Evolutionary conservation across 164 flowering plant species (phyloP).

Genomic region (Vitis riparia): DNA sequence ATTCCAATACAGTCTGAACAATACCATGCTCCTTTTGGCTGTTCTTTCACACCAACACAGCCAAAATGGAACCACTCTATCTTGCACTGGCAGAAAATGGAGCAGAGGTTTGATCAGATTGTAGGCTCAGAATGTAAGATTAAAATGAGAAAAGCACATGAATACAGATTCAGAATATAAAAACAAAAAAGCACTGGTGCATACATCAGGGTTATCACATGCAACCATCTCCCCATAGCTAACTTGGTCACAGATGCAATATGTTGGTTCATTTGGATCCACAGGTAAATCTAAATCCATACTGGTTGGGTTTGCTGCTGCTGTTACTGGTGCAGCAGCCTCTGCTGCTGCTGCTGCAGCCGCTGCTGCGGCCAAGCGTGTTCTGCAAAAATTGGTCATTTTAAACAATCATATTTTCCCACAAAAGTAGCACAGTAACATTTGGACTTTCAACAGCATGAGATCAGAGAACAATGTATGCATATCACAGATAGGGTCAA

Average conservation of each 20-base stretch:
- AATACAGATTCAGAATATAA: background rate
- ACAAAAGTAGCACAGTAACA: background rate
- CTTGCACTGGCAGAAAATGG: slow-evolving; percentile 65
- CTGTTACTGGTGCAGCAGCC: slow-evolving; percentile 34
- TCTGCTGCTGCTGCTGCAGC: slow-evolving; percentile 41
- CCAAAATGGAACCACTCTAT: slow-evolving; percentile 97
- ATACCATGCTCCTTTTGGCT: slow-evolving; percentile 92
- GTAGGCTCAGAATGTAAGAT: background rate
- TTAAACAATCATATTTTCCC: slow-evolving; percentile 1
- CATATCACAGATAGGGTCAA: too few species aligned
- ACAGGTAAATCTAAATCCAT: slow-evolving; percentile 95
- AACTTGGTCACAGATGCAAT: slow-evolving; percentile 96
- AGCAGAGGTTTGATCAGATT: slow-evolving; percentile 13
- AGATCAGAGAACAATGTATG: too few species aligned
- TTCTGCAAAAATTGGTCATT: slow-evolving; percentile 37
- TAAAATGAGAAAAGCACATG: background rate
- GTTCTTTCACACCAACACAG: slow-evolving; percentile 90
- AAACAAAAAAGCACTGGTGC: slow-evolving; percentile 14
- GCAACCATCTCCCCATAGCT: slow-evolving; percentile 99
- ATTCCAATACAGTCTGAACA: slow-evolving; percentile 67
- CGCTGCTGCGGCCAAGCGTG: slow-evolving; percentile 47
- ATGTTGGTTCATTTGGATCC: slow-evolving; percentile 97
- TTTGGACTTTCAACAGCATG: background rate
- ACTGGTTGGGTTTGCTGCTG: slow-evolving; percentile 48
- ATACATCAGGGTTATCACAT: slow-evolving; percentile 83